A percentile compares a stretch with the other conserved stretches of the same genome.
These are phyloP conservation scores for Juglanconis oblonga DNA, from an alignment of 2,329 filamentous ascomycete species.

Conservation along the genomic window DNA sequence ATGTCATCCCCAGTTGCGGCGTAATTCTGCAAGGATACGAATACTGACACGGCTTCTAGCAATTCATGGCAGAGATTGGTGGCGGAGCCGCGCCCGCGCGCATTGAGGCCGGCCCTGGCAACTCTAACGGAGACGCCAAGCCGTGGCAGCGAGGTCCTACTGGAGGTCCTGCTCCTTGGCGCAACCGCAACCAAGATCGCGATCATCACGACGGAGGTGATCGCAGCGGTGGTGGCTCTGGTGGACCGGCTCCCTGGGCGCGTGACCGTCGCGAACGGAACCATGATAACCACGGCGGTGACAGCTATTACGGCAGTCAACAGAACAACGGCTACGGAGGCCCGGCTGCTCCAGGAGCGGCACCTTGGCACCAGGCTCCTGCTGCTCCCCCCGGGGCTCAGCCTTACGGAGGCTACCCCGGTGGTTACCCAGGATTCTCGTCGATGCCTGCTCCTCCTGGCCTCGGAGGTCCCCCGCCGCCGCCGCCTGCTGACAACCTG, in stretches of 20 bases:
- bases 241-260: slow-evolving; percentile 58
- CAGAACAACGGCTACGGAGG: slow-evolving; percentile 34
- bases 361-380: slow-evolving; percentile 54
- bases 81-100: slow-evolving; percentile 68
- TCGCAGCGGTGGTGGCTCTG: slow-evolving; percentile 32
- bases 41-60: slow-evolving; percentile 52
- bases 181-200: slow-evolving; percentile 52
- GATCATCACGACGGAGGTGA: slow-evolving; percentile 36
- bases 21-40: neutral
- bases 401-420: slow-evolving; percentile 55
- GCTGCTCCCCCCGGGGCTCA: slow-evolving; percentile 21
- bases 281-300: slow-evolving; percentile 41
- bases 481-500: slow-evolving; percentile 51
- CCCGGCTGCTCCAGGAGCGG: slow-evolving; percentile 33
- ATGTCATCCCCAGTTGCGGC: slow-evolving; percentile 33
- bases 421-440: slow-evolving; percentile 27
- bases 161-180: slow-evolving; percentile 82
- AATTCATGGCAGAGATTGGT: slow-evolving; percentile 96
- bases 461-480: slow-evolving; percentile 46
- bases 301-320: slow-evolving; percentile 46
- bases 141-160: slow-evolving; percentile 88
- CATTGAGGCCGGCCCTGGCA: slow-evolving; percentile 80
- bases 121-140: slow-evolving; percentile 59
- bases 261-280: slow-evolving; percentile 53
- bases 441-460: slow-evolving; percentile 36